These are phyloP conservation scores for Apiotrichum laibachii DNA, from an alignment of 1,284 basidiomycete genomes.

Conservation along the genomic window DNA sequence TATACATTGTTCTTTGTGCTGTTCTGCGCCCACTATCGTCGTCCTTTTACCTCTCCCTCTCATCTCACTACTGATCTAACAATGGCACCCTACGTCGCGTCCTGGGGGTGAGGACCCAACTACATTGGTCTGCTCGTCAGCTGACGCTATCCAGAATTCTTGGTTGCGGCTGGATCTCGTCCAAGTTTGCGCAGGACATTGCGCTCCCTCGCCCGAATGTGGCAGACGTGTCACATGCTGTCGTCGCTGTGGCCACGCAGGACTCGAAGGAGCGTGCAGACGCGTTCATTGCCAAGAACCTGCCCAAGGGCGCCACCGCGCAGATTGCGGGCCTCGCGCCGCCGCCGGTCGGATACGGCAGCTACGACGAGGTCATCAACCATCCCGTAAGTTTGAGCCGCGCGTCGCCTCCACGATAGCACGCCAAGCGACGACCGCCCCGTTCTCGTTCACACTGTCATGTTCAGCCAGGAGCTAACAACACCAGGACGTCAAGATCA, in stretches of 20 bases:
- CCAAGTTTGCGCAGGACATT: constrained; percentile 51
- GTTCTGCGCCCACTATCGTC: no score
- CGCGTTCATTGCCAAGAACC: constrained; percentile 47
- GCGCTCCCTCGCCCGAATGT: constrained; percentile 42
- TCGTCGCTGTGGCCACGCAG: constrained; percentile 52
- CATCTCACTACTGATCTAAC: not conserved
- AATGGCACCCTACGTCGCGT: constrained; percentile 17
- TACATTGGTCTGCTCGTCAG: not conserved
- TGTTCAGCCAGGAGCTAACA: no score
- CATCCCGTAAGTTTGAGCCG: constrained; percentile 38
- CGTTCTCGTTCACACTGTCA: not conserved
- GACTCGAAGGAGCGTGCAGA: constrained; percentile 41
- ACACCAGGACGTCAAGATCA: constrained; percentile 49
- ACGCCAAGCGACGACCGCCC: no score
- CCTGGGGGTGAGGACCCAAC: constrained; percentile 14
- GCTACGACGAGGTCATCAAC: constrained; percentile 50
- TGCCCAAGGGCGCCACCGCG: constrained; percentile 34
- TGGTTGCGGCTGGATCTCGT: constrained; percentile 37
- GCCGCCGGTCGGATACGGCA: constrained; percentile 34
- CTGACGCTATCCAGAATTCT: constrained; percentile 15
- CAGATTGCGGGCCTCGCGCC: constrained; percentile 32
- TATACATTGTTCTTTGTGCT: no score
- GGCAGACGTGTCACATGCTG: constrained; percentile 50
- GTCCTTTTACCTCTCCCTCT: not conserved
- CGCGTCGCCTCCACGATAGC: no score